Evolutionary conservation across 176 grass and related monocot species (phyloP).

Genomic region (Hordeum marinum): DNA sequence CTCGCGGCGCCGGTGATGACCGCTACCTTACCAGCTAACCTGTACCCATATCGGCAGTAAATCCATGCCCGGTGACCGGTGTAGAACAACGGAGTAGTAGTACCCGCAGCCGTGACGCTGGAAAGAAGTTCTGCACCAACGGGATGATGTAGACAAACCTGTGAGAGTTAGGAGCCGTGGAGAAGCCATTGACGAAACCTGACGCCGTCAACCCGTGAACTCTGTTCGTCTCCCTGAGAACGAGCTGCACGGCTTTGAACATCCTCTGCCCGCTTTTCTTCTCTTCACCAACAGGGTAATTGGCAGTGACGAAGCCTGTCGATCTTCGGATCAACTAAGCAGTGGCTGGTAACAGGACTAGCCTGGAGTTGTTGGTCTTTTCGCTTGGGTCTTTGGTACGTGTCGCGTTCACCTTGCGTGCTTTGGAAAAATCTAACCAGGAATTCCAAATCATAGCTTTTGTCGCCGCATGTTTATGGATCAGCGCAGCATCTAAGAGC

Average conservation of each 20-base stretch:
- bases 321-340: background rate
- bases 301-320: background rate
- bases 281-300: background rate
- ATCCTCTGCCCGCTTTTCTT: background rate
- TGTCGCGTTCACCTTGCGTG: background rate
- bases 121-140: too few species aligned
- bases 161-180: background rate
- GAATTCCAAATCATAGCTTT: background rate
- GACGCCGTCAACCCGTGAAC: background rate
- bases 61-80: too few species aligned
- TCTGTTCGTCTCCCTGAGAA: background rate
- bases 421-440: background rate
- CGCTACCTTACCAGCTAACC: background rate
- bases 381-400: background rate
- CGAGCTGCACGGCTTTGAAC: background rate
- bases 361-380: background rate
- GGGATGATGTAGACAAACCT: background rate
- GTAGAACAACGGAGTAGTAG: too few species aligned
- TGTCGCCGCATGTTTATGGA: background rate
- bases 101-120: too few species aligned
- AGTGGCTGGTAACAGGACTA: background rate
- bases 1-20: background rate
- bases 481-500: background rate
- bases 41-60: background rate
- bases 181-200: background rate